Percentiles rank a stretch among this genome's conserved stretches.
Conservation (phyloP, 1,284 basidiomycete genomes). For the Apiotrichum mycotoxinovorans region DNA sequence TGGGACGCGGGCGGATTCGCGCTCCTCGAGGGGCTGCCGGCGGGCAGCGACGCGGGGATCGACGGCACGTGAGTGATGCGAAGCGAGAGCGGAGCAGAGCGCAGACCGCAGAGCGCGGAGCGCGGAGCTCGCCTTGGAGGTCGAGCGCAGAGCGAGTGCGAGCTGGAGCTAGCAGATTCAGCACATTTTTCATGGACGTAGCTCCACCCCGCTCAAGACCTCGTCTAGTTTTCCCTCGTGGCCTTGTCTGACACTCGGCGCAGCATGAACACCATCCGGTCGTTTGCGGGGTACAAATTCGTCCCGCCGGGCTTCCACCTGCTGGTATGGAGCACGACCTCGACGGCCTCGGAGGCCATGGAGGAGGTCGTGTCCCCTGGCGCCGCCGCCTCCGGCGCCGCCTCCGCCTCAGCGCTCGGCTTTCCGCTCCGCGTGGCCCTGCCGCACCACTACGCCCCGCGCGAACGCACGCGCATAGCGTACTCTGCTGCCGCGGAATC, state of each 20-base stretch:
- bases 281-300: slow-evolving; percentile 47
- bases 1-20: slow-evolving; percentile 48
- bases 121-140: too few relatives aligned
- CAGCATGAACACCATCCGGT: slow-evolving; percentile 35
- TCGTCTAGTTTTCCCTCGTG: too few relatives aligned
- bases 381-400: neutral
- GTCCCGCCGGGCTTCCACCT: slow-evolving; percentile 48
- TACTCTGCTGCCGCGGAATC: slow-evolving; percentile 23
- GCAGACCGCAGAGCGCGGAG: too few relatives aligned
- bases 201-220: neutral
- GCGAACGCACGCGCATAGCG: slow-evolving; percentile 30
- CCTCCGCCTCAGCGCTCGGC: neutral
- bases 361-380: neutral
- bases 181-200: too few relatives aligned
- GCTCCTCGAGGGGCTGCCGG: slow-evolving; percentile 39
- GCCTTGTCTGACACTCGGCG: slow-evolving; percentile 1
- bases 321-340: slow-evolving; percentile 35
- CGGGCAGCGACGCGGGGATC: slow-evolving; percentile 44
- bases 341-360: slow-evolving; percentile 5
- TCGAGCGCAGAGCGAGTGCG: too few relatives aligned
- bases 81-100: too few relatives aligned
- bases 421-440: slow-evolving; percentile 32
- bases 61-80: slow-evolving; percentile 46
- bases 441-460: slow-evolving; percentile 24
- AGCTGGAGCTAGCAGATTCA: too few relatives aligned